phyloP scores from a whole-genome alignment of 768 basidiomycete genomes.

The Russula emetica region DNA sequence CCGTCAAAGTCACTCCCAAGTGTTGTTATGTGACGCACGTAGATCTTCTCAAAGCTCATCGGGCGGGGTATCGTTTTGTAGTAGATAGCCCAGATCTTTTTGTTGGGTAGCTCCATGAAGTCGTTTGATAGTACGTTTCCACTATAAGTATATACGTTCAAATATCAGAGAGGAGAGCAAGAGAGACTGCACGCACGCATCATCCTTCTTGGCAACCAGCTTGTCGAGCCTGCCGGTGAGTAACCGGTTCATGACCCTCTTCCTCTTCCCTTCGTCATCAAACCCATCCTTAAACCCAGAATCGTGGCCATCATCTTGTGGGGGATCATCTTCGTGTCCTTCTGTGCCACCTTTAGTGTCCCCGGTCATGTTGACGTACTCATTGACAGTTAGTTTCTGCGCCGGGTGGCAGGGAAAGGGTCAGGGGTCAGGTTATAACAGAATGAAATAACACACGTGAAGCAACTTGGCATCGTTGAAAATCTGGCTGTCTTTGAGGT shows the following conservation, averaged over 20 bases:
- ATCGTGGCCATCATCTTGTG: slow-evolving; percentile 36
- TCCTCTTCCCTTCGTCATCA: slow-evolving; percentile 47
- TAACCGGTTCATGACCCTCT: slow-evolving; percentile 57
- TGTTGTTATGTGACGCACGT: slow-evolving; percentile 46
- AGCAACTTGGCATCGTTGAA: slow-evolving; percentile 79
- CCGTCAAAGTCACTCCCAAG: slow-evolving; percentile 7
- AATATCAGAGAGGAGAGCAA: slow-evolving; percentile 12
- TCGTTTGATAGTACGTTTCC: slow-evolving; percentile 64
- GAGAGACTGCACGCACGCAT: slow-evolving; percentile 47
- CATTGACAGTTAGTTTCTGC: slow-evolving; percentile 48
- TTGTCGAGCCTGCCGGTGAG: slow-evolving; percentile 70
- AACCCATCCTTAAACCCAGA: slow-evolving; percentile 41
- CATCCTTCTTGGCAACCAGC: slow-evolving; percentile 66
- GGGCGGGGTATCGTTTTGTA: slow-evolving; percentile 77
- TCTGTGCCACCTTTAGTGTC: slow-evolving; percentile 38
- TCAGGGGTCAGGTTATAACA: slow-evolving; percentile 9
- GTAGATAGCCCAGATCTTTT: slow-evolving; percentile 73
- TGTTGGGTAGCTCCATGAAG: slow-evolving; percentile 83
- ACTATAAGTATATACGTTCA: slow-evolving; percentile 36
- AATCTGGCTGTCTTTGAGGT: slow-evolving; percentile 72
- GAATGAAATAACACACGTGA: slow-evolving; percentile 48
- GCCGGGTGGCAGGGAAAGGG: too few species aligned
- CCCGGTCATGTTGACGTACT: slow-evolving; percentile 46
- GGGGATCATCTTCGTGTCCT: slow-evolving; percentile 34
- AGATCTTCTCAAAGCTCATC: slow-evolving; percentile 71